Conservation (phyloP, 208 protist species). For the Trypanosoma melophagium region DNA sequence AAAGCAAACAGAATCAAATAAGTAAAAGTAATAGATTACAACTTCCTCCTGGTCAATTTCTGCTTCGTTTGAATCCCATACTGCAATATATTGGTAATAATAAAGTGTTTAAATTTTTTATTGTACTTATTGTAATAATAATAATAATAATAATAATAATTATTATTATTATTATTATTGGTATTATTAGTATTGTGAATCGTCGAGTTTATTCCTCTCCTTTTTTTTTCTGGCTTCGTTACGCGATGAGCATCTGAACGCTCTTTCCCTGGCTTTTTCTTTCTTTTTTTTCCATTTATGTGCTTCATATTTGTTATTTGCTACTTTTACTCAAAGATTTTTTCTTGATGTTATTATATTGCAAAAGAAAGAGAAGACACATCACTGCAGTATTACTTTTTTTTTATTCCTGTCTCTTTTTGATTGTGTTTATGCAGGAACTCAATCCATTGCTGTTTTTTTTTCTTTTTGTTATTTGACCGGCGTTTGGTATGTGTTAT, state of each 20-base stretch:
- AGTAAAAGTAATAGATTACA: too few relatives aligned
- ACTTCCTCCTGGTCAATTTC: too few relatives aligned
- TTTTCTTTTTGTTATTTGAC: constrained; percentile 27
- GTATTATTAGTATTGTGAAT: constrained; percentile 2
- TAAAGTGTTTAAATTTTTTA: too few relatives aligned
- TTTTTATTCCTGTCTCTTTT: not conserved
- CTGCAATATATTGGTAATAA: too few relatives aligned
- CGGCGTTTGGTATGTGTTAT: constrained; percentile 15
- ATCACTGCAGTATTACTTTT: constrained; percentile 4
- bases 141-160: too few relatives aligned
- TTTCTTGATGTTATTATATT: not conserved
- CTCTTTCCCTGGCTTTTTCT: not conserved
- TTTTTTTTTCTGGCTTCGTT: constrained; percentile 2
- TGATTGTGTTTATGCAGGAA: not conserved
- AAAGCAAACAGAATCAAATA: not conserved
- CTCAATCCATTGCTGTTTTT: not conserved
- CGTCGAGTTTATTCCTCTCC: not conserved
- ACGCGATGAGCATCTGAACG: not conserved
- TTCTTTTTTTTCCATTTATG: constrained; percentile 1
- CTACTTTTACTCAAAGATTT: not conserved
- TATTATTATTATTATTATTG: too few relatives aligned
- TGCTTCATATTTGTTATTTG: too few relatives aligned
- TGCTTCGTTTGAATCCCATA: too few relatives aligned
- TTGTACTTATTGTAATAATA: too few relatives aligned
- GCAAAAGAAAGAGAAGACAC: not conserved